phyloP scores from a whole-genome alignment of 2,329 filamentous ascomycete genomes.

The Scytalidium sp. region DNA sequence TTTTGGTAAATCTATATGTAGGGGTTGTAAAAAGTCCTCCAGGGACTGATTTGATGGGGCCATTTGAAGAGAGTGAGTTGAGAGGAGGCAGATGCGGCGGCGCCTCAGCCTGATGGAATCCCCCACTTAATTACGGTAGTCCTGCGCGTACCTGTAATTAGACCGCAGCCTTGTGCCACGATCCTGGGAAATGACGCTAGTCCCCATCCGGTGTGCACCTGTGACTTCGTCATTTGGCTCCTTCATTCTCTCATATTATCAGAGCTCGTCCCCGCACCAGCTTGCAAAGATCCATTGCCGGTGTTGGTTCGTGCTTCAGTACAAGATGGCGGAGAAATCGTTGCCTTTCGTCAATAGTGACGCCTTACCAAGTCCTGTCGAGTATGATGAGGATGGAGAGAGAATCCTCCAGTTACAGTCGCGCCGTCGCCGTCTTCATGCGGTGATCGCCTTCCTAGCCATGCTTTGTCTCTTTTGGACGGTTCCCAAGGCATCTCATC shows the following conservation, averaged over 20 bases:
- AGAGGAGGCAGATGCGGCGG: neutral
- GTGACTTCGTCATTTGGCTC: neutral
- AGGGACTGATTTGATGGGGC: neutral
- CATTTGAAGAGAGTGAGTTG: neutral
- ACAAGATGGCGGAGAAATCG: neutral
- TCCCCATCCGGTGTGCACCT: neutral
- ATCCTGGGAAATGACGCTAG: too few species aligned
- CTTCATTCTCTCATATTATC: neutral
- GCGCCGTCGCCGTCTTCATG: too few species aligned
- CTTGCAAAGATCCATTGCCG: neutral
- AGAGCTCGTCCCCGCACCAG: neutral
- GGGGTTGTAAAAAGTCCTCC: constrained; percentile 47
- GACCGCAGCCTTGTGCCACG: neutral
- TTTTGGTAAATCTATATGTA: constrained; percentile 44
- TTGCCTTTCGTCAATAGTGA: neutral
- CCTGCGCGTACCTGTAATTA: too few species aligned
- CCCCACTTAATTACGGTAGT: neutral
- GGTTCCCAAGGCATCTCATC: too few species aligned
- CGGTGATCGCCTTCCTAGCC: too few species aligned
- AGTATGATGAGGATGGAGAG: neutral
- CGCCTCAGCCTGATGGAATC: neutral
- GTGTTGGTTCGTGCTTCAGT: too few species aligned
- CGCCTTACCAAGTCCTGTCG: neutral
- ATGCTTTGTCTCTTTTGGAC: too few species aligned
- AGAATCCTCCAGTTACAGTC: too few species aligned